These are phyloP conservation scores for Pyrenophora graminea DNA, from an alignment of 2,329 filamentous ascomycete genomes.

Conservation along the genomic window DNA sequence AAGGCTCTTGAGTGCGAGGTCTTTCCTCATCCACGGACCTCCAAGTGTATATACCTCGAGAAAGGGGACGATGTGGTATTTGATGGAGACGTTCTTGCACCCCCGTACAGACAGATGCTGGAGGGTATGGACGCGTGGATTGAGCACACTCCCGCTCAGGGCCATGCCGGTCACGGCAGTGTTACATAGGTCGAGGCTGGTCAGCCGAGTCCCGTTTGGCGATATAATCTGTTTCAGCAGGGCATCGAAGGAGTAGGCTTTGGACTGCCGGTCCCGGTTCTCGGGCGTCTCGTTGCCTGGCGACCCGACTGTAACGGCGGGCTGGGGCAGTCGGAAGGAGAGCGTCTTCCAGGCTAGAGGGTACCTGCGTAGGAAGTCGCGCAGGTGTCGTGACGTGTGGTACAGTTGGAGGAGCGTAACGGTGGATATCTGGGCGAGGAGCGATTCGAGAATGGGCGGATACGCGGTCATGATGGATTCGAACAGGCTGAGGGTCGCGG, in stretches of 20 bases:
- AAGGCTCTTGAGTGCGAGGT: constrained; percentile 61
- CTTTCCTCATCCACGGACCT: constrained; percentile 49
- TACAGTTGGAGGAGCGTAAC: constrained; percentile 61
- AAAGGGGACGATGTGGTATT: constrained; percentile 67
- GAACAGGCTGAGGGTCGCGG: constrained; percentile 47
- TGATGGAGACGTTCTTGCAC: constrained; percentile 67
- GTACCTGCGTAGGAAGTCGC: constrained; percentile 59
- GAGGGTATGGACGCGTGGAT: constrained; percentile 58
- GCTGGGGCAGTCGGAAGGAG: constrained; percentile 59
- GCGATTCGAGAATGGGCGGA: constrained; percentile 62
- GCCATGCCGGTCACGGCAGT: constrained; percentile 63
- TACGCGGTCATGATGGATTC: constrained; percentile 61
- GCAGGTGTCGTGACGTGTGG: constrained; percentile 61
- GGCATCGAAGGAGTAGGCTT: constrained; percentile 62
- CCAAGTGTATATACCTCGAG: constrained; percentile 50
- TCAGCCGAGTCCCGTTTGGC: constrained; percentile 61
- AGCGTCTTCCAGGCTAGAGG: constrained; percentile 65
- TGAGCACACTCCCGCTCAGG: constrained; percentile 59
- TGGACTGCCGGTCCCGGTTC: constrained; percentile 54
- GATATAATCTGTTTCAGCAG: constrained; percentile 60
- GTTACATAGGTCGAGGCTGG: constrained; percentile 63
- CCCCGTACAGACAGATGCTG: constrained; percentile 65
- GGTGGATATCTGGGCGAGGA: constrained; percentile 62
- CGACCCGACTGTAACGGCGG: constrained; percentile 42
- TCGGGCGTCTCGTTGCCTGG: constrained; percentile 49